These are phyloP conservation scores for Spergularia bocconei DNA, from an alignment of 148 eudicot species.

Conservation along the genomic window DNA sequence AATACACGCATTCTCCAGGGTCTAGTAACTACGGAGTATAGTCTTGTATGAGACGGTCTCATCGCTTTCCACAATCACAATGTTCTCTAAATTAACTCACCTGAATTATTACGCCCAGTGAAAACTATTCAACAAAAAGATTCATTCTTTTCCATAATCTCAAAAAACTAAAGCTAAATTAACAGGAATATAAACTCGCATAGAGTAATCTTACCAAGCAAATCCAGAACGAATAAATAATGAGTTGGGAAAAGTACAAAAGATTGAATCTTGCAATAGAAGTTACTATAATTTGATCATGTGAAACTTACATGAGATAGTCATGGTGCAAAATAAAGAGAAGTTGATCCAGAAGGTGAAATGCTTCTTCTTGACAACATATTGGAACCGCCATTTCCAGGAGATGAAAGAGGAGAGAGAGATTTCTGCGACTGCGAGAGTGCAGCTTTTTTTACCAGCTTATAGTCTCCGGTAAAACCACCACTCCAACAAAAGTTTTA, in stretches of 20 bases:
- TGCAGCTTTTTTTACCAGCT: too few relatives aligned
- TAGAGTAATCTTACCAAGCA: neutral
- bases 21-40: too few relatives aligned
- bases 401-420: neutral
- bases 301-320: slow-evolving; percentile 46
- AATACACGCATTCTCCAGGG: too few relatives aligned
- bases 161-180: neutral
- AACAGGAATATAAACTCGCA: neutral
- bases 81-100: too few relatives aligned
- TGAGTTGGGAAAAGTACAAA: neutral
- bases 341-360: slow-evolving; percentile 35
- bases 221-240: neutral
- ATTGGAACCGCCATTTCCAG: neutral
- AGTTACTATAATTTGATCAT: neutral
- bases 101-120: too few relatives aligned
- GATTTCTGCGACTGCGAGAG: too few relatives aligned
- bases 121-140: too few relatives aligned
- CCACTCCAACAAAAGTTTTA: too few relatives aligned
- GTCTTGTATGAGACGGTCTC: too few relatives aligned
- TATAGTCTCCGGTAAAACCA: too few relatives aligned
- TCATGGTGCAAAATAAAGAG: slow-evolving; percentile 38
- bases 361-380: slow-evolving; percentile 29
- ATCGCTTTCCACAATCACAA: too few relatives aligned
- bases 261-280: neutral
- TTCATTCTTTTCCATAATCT: neutral